phyloP scores from a whole-genome alignment of 2,329 filamentous ascomycete species.

The Aureobasidium pullulans region DNA sequence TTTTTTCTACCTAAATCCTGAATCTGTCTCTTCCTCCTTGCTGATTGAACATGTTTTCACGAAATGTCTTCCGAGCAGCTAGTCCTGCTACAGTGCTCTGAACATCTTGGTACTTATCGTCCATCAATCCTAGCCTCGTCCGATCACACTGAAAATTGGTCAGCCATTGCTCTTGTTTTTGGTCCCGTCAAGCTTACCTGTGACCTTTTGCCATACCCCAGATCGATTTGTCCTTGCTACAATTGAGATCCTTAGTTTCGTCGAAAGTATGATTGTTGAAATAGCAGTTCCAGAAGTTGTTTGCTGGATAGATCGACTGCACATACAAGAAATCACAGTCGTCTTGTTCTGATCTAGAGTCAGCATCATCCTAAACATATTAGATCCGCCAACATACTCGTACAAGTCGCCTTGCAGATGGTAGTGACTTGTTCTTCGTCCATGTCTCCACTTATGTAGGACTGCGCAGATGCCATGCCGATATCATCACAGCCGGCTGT shows the following conservation, averaged over 20 bases:
- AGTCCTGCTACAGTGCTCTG: neutral
- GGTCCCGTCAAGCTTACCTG: neutral
- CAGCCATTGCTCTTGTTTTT: neutral
- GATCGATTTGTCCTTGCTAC: neutral
- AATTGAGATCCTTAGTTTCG: neutral
- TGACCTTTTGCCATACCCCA: slow-evolving; percentile 9
- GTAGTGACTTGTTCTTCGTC: neutral
- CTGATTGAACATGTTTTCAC: neutral
- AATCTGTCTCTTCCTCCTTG: neutral
- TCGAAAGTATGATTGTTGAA: slow-evolving; percentile 1
- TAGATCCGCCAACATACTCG: neutral
- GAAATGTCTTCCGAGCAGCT: neutral
- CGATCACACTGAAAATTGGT: neutral
- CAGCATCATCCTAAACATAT: neutral
- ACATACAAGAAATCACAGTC: neutral
- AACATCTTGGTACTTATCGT: too few species aligned
- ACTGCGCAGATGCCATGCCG: neutral
- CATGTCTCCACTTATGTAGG: neutral
- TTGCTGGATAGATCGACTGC: neutral
- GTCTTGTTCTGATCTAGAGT: neutral
- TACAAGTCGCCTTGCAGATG: neutral
- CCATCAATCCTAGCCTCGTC: neutral
- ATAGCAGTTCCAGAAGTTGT: slow-evolving; percentile 5
- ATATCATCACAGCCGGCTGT: slow-evolving; percentile 17
- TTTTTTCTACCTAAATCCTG: neutral